Evolutionary conservation across 2,329 filamentous ascomycete genomes (phyloP).

Genomic region (Pseudovirgaria hyperparasitica): DNA sequence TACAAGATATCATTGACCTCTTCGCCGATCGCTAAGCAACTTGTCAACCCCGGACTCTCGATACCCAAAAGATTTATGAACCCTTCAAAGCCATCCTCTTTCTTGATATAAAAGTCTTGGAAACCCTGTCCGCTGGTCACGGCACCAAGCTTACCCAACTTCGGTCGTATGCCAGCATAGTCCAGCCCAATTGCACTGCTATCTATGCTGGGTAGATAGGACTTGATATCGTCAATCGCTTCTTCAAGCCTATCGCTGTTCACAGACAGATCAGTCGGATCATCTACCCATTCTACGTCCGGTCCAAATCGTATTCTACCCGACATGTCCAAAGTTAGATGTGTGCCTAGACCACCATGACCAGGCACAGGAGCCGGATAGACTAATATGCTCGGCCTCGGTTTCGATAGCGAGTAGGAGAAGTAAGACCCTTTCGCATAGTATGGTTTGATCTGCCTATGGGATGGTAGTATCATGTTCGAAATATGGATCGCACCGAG

Average conservation of each 20-base stretch:
- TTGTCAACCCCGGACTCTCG: conserved; percentile 86
- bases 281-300: conserved; percentile 84
- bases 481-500: conserved; percentile 63
- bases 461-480: conserved; percentile 62
- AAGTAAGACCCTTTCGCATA: conserved; percentile 97
- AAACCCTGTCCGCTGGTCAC: conserved; percentile 53
- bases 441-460: conserved; percentile 47
- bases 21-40: conserved; percentile 72
- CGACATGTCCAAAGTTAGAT: conserved; percentile 79
- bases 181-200: conserved; percentile 55
- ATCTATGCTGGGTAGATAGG: conserved; percentile 67
- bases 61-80: conserved; percentile 89
- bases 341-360: conserved; percentile 75
- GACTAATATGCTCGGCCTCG: conserved; percentile 58
- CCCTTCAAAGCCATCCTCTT: conserved; percentile 64
- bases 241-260: conserved; percentile 48
- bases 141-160: conserved; percentile 54
- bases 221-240: conserved; percentile 62
- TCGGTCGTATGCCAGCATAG: conserved; percentile 87
- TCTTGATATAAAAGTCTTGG: conserved; percentile 69
- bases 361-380: conserved; percentile 81
- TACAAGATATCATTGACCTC: conserved; percentile 51
- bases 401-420: conserved; percentile 56
- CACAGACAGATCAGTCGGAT: conserved; percentile 55
- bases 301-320: conserved; percentile 85